phyloP scores from a whole-genome alignment of 2,329 filamentous ascomycete species.

The Bipolaris bicolor region DNA sequence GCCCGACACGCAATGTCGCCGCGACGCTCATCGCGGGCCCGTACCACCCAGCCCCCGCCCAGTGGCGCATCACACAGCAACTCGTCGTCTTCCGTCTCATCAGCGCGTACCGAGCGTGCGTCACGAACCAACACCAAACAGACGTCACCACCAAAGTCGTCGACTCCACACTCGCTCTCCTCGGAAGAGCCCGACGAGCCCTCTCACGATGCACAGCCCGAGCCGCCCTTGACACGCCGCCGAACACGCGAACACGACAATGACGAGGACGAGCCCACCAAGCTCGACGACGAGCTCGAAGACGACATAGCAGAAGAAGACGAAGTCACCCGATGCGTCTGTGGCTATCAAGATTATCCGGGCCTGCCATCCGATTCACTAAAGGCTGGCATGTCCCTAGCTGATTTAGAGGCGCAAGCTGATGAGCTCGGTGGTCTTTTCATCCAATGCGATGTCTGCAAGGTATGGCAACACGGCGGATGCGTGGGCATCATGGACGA shows the following conservation, averaged over 20 bases:
- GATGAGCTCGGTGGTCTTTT: conserved; percentile 95
- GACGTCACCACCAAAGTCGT: conserved; percentile 75
- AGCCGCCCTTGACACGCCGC: conserved; percentile 73
- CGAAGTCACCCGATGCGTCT: conserved; percentile 94
- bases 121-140: conserved; percentile 75
- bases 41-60: conserved; percentile 71
- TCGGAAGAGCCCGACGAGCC: conserved; percentile 70
- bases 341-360: conserved; percentile 92
- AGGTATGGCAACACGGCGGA: conserved; percentile 98
- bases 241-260: conserved; percentile 78
- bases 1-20: conserved; percentile 62
- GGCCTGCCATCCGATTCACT: conserved; percentile 70
- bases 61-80: conserved; percentile 74
- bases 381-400: conserved; percentile 61
- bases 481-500: conserved; percentile 98
- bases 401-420: conserved; percentile 56
- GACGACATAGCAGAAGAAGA: conserved; percentile 73
- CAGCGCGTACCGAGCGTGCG: conserved; percentile 74
- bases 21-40: conserved; percentile 90
- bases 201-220: conserved; percentile 58
- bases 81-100: conserved; percentile 73
- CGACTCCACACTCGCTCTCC: conserved; percentile 73
- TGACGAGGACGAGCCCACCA: conserved; percentile 57
- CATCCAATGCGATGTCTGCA: conserved; percentile 96
- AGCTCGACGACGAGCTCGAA: conserved; percentile 61